A percentile compares a stretch with the other conserved stretches of the same genome.
Evolutionary conservation across 176 grass and related monocot species (phyloP).

Genomic region (Alopecurus myosuroides): DNA sequence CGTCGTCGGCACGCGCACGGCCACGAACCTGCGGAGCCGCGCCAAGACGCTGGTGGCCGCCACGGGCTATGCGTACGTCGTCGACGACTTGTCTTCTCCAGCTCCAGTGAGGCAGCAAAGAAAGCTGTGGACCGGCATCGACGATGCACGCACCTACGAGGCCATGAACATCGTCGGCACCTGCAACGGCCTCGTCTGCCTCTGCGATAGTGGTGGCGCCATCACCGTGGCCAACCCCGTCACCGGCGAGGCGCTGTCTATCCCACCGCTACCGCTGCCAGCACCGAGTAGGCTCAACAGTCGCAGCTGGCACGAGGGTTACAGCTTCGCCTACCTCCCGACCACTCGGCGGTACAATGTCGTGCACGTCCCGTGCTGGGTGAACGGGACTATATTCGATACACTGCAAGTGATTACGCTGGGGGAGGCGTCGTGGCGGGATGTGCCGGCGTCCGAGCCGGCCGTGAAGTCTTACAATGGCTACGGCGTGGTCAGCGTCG

Average conservation of each 20-base stretch:
- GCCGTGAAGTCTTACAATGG: background rate
- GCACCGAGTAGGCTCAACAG: no score
- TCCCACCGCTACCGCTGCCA: background rate
- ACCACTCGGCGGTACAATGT: no score
- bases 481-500: background rate
- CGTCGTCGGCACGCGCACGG: background rate
- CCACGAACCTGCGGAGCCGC: no score
- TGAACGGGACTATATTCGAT: background rate
- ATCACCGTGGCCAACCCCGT: background rate
- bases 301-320: background rate
- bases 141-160: no score
- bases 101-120: background rate
- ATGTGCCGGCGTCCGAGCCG: background rate
- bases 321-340: background rate
- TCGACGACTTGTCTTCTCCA: no score
- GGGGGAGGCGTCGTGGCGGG: no score
- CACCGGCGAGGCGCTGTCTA: no score
- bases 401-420: background rate
- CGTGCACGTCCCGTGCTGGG: background rate
- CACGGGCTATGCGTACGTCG: no score
- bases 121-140: background rate
- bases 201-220: background rate
- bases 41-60: no score
- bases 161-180: no score
- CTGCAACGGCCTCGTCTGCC: slow-evolving; percentile 15